Conservation (phyloP, 768 basidiomycete species). For the Tricholoma bakamatsutake region DNA sequence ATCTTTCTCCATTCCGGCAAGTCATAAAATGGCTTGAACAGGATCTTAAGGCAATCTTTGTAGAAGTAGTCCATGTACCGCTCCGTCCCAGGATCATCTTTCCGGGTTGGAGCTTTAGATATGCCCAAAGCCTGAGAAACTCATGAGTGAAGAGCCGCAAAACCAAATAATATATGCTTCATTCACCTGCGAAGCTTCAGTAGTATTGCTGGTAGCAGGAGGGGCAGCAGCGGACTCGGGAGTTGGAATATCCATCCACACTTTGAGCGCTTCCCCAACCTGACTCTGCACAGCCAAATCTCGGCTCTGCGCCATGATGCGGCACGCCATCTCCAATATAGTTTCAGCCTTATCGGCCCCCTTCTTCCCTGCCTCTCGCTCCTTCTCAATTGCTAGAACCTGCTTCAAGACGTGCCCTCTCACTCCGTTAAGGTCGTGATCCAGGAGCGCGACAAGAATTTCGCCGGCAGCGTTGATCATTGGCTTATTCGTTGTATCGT, state of each 20-base stretch:
- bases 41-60: slow-evolving; percentile 67
- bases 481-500: slow-evolving; percentile 36
- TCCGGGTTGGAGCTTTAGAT: slow-evolving; percentile 40
- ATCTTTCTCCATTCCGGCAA: slow-evolving; percentile 58
- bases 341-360: slow-evolving; percentile 66
- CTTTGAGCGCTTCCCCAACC: slow-evolving; percentile 80
- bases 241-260: slow-evolving; percentile 74
- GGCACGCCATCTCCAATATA: slow-evolving; percentile 68
- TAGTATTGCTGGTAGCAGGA: slow-evolving; percentile 23
- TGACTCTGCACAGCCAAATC: slow-evolving; percentile 89
- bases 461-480: slow-evolving; percentile 85
- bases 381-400: slow-evolving; percentile 61
- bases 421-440: slow-evolving; percentile 87
- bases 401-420: slow-evolving; percentile 83
- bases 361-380: slow-evolving; percentile 48
- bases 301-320: slow-evolving; percentile 69
- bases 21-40: slow-evolving; percentile 75
- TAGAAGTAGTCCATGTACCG: slow-evolving; percentile 93
- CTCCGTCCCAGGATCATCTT: slow-evolving; percentile 84
- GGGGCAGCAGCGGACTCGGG: slow-evolving; percentile 20
- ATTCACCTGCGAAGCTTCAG: slow-evolving; percentile 28
- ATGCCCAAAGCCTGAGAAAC: slow-evolving; percentile 32
- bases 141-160: slow-evolving; percentile 4
- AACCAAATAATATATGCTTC: not conserved
- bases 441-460: slow-evolving; percentile 76